Conservation (phyloP, 2,329 filamentous ascomycete species). For the Colletotrichum melonis region DNA sequence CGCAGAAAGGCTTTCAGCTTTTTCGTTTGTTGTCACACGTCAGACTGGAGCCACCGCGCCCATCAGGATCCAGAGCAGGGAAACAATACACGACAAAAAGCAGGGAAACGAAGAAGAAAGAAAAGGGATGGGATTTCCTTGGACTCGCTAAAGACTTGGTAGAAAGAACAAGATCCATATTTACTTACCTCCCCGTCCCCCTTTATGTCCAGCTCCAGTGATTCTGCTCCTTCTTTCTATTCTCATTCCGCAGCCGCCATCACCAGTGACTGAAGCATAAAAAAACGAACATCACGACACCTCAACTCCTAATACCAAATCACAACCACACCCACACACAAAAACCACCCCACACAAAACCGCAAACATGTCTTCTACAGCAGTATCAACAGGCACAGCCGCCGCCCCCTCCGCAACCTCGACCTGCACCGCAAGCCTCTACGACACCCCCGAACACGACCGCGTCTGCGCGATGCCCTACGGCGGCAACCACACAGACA, state of each 20-base stretch:
- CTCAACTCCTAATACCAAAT: background rate
- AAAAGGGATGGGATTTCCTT: background rate
- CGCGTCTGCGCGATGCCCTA: conserved; percentile 56
- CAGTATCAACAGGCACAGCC: background rate
- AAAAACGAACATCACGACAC: background rate
- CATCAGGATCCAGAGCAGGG: conserved; percentile 2
- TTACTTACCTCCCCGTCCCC: background rate
- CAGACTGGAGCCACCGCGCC: conserved; percentile 26
- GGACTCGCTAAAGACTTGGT: background rate
- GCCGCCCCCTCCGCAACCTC: conserved; percentile 11
- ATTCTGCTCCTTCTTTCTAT: background rate
- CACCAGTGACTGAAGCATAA: background rate
- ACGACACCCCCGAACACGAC: conserved; percentile 56
- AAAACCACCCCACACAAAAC: background rate
- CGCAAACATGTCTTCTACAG: conserved; percentile 18
- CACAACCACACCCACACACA: background rate
- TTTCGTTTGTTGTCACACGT: conserved; percentile 26
- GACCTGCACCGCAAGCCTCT: conserved; percentile 43
- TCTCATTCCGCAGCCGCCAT: too few relatives aligned
- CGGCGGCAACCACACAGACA: conserved; percentile 52
- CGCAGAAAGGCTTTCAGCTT: background rate
- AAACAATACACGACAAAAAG: conserved; percentile 19
- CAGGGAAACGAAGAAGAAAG: background rate
- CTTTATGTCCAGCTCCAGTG: too few relatives aligned
- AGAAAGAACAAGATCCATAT: background rate